These are phyloP conservation scores for Coemansia sp. DNA, from an alignment of 192 early-diverging fungal species.

Conservation along the genomic window DNA sequence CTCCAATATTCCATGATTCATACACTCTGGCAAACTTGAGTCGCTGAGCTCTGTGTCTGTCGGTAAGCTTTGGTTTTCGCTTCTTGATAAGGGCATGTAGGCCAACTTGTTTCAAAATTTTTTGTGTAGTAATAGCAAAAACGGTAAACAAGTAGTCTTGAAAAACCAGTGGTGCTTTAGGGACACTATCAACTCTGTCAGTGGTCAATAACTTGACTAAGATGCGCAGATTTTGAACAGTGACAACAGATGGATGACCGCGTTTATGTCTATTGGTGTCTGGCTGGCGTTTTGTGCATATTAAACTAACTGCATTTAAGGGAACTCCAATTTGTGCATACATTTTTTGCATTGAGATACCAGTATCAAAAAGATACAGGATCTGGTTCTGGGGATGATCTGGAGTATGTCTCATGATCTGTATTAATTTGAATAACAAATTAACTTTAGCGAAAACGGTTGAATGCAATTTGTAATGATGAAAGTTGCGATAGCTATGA, in stretches of 20 bases:
- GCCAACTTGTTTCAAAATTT: not conserved
- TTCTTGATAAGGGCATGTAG: not conserved
- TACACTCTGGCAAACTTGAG: constrained; percentile 20
- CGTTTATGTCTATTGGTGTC: not conserved
- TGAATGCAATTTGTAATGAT: no score
- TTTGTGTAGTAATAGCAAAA: not conserved
- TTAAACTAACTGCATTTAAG: not conserved
- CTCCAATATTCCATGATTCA: constrained; percentile 28
- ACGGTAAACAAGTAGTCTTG: not conserved
- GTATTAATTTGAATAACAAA: no score
- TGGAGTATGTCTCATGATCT: not conserved
- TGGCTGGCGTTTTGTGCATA: not conserved
- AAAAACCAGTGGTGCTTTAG: not conserved
- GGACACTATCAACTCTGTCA: not conserved
- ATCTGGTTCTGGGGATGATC: not conserved
- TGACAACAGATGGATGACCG: not conserved
- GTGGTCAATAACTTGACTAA: not conserved
- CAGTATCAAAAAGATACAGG: not conserved
- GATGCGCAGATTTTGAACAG: not conserved
- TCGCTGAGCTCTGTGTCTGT: not conserved
- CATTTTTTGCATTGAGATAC: not conserved
- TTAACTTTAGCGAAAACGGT: no score
- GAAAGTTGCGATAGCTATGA: no score
- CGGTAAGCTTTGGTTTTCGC: not conserved
- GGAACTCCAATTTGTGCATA: not conserved